A percentile compares a stretch with the other conserved stretches of the same genome.
Conservation (phyloP, 106 monocot species). For the Acorus gramineus region DNA sequence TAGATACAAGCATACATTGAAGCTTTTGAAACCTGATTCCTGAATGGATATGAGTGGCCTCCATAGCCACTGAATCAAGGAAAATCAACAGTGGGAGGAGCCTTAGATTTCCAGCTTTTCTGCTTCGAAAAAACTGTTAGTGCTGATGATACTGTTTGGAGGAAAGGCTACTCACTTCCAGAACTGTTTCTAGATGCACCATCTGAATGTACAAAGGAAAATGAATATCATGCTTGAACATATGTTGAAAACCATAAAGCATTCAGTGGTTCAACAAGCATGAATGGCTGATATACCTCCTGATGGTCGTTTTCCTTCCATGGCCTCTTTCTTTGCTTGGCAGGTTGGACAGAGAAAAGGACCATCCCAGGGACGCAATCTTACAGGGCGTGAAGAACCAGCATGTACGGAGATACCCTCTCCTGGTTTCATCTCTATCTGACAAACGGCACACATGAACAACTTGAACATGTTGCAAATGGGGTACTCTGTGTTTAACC, state of each 20-base stretch:
- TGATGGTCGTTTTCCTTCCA: constrained; percentile 66
- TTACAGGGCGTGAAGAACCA: constrained; percentile 17
- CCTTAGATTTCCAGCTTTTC: too few relatives aligned
- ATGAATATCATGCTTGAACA: background rate
- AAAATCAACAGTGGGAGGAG: too few relatives aligned
- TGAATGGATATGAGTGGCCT: too few relatives aligned
- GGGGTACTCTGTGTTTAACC: constrained; percentile 44
- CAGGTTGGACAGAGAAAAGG: constrained; percentile 73
- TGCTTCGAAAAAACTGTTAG: too few relatives aligned
- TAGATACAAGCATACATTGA: too few relatives aligned
- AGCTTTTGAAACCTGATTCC: too few relatives aligned
- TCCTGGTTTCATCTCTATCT: constrained; percentile 72
- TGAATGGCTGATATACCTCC: constrained; percentile 17
- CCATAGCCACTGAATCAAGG: too few relatives aligned
- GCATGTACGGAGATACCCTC: constrained; percentile 62
- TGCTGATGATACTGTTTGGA: too few relatives aligned
- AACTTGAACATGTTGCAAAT: constrained; percentile 63
- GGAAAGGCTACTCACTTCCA: background rate
- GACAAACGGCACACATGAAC: constrained; percentile 70
- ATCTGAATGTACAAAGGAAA: too few relatives aligned
- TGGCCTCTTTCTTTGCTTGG: constrained; percentile 70
- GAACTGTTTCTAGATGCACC: background rate
- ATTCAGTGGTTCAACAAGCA: background rate
- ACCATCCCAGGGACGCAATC: constrained; percentile 50
- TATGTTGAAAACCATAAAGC: background rate